These are phyloP conservation scores for Cucurbita pepo DNA, from an alignment of 306 rosid genomes.

Conservation along the genomic window DNA sequence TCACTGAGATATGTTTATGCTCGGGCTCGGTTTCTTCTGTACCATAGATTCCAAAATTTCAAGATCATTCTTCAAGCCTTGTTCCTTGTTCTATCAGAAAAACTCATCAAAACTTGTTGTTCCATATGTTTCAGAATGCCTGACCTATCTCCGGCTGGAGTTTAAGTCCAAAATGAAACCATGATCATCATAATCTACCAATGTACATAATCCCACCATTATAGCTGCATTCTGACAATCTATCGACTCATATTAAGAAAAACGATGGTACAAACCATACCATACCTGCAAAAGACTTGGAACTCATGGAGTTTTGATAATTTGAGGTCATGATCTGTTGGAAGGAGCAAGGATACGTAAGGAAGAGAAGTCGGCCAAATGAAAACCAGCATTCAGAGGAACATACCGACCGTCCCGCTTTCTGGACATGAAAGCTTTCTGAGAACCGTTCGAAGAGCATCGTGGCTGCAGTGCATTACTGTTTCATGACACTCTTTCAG, in stretches of 20 bases:
- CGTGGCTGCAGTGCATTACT: background rate
- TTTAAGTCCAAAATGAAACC: no score
- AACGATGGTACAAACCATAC: background rate
- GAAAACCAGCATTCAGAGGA: background rate
- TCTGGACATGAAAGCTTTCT: background rate
- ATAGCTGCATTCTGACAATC: background rate
- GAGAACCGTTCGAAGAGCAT: background rate
- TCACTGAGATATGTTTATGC: no score
- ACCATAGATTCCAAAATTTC: background rate
- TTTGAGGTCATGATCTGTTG: background rate
- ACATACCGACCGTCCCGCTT: background rate
- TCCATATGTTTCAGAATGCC: background rate
- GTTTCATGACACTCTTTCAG: constrained; percentile 13
- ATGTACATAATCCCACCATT: background rate
- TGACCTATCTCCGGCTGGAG: background rate
- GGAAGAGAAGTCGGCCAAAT: background rate
- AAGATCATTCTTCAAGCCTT: background rate
- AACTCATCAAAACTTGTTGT: background rate
- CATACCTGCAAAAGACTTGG: background rate
- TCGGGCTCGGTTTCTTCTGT: background rate
- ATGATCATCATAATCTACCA: background rate
- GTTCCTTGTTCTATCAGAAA: background rate
- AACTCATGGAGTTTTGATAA: no score
- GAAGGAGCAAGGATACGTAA: background rate
- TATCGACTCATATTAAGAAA: background rate